These are phyloP conservation scores for Phytophthora boehmeriae DNA, from an alignment of 352 stramenopile genomes.

Conservation along the genomic window DNA sequence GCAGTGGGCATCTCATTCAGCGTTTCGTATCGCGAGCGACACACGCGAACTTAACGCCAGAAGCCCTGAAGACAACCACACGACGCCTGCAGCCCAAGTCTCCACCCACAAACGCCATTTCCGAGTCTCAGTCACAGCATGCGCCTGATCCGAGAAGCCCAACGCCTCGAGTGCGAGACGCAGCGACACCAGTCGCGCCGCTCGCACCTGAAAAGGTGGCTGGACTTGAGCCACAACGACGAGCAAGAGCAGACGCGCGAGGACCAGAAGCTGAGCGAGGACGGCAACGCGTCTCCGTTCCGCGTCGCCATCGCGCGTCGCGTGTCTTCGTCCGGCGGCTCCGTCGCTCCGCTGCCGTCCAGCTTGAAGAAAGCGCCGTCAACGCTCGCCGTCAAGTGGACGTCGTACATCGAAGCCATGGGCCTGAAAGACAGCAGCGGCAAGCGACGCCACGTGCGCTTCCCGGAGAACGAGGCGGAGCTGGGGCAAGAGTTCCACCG, in stretches of 20 bases:
- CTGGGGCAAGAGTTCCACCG: slow-evolving; percentile 48
- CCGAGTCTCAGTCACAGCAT: slow-evolving; percentile 14
- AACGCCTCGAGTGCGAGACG: slow-evolving; percentile 39
- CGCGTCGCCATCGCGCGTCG: slow-evolving; percentile 17
- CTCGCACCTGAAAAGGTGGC: slow-evolving; percentile 39
- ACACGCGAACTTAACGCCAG: neutral
- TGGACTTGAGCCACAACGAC: slow-evolving; percentile 24
- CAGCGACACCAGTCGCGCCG: slow-evolving; percentile 33
- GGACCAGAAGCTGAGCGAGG: slow-evolving; percentile 18
- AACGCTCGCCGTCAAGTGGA: slow-evolving; percentile 54
- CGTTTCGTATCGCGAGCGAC: neutral
- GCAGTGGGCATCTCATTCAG: neutral
- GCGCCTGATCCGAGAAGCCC: slow-evolving; percentile 38
- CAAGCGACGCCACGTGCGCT: slow-evolving; percentile 53
- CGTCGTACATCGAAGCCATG: slow-evolving; percentile 57
- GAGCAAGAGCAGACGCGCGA: slow-evolving; percentile 12
- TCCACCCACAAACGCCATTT: neutral
- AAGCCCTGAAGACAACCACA: neutral
- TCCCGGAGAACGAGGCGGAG: slow-evolving; percentile 37
- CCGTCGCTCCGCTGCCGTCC: too few relatives aligned
- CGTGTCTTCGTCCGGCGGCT: slow-evolving; percentile 22
- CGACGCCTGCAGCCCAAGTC: neutral
- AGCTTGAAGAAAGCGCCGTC: slow-evolving; percentile 67
- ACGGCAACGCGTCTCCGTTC: slow-evolving; percentile 13
- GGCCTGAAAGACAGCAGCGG: slow-evolving; percentile 43